Conservation (phyloP, 2,329 filamentous ascomycete species). For the Phaeosphaeria sp. region DNA sequence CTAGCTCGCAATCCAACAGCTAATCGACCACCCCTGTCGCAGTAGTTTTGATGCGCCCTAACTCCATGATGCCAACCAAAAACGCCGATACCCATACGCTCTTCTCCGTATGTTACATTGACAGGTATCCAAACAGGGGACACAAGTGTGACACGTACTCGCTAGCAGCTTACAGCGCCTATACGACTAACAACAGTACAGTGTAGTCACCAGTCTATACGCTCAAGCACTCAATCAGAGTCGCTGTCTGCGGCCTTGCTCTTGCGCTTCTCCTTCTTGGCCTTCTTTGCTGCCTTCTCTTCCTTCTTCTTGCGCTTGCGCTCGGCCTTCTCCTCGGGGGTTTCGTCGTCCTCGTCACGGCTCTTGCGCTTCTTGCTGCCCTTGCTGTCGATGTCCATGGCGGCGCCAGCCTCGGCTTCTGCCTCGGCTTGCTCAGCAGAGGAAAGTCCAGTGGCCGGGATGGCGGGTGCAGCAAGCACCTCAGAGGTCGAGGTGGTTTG, state of each 20-base stretch:
- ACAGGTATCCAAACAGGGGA: constrained; percentile 35
- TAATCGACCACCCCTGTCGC: constrained; percentile 33
- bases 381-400: constrained; percentile 12
- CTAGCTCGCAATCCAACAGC: constrained; percentile 27
- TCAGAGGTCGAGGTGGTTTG: constrained; percentile 43
- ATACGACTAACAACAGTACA: constrained; percentile 16
- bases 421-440: constrained; percentile 36
- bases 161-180: constrained; percentile 20
- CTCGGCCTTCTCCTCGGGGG: constrained; percentile 57
- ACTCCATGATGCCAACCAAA: constrained; percentile 40
- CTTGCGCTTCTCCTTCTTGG: constrained; percentile 44
- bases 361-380: constrained; percentile 57
- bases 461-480: constrained; percentile 46
- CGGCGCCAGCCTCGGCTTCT: constrained; percentile 49
- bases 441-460: constrained; percentile 38
- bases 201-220: constrained; percentile 20
- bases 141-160: constrained; percentile 31
- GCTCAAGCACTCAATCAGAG: constrained; percentile 35
- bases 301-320: constrained; percentile 75
- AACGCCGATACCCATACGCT: constrained; percentile 42
- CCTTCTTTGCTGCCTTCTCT: constrained; percentile 57
- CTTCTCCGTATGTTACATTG: constrained; percentile 46
- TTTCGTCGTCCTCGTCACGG: constrained; percentile 55
- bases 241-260: constrained; percentile 40
- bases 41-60: constrained; percentile 38